Percentiles rank a stretch among this genome's conserved stretches.
These are phyloP conservation scores for Cladobotryum mycophilum DNA, from an alignment of 2,329 filamentous ascomycete genomes.

Conservation along the genomic window DNA sequence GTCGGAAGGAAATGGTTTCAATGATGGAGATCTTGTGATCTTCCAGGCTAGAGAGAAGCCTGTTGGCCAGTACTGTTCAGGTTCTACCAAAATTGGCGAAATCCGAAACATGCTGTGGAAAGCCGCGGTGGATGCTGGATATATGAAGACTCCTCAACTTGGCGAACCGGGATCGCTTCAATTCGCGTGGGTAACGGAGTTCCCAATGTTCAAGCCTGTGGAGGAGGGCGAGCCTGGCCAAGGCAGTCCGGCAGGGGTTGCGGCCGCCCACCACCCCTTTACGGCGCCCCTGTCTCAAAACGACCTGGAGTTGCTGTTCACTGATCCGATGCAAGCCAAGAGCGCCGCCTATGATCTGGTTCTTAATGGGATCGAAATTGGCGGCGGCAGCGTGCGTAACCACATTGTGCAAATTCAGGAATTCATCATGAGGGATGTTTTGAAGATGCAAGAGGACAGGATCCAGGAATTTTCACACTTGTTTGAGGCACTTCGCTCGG, in stretches of 20 bases:
- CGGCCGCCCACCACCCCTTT: conserved; percentile 91
- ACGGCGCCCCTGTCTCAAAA: conserved; percentile 69
- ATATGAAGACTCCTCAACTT: conserved; percentile 41
- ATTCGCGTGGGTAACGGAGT: conserved; percentile 83
- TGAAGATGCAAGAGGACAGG: conserved; percentile 67
- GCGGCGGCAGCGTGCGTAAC: conserved; percentile 88
- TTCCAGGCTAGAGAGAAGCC: conserved; percentile 68
- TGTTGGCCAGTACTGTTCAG: conserved; percentile 48
- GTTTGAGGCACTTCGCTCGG: conserved; percentile 71
- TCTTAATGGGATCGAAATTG: conserved; percentile 89
- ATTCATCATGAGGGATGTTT: conserved; percentile 74
- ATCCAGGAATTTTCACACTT: conserved; percentile 81
- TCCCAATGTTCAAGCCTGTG: conserved; percentile 83
- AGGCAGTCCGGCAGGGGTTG: conserved; percentile 72
- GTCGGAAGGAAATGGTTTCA: conserved; percentile 37
- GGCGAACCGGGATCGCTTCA: conserved; percentile 42
- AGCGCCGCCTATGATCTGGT: conserved; percentile 96
- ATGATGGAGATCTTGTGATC: conserved; percentile 67
- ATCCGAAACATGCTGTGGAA: conserved; percentile 66
- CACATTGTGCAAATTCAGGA: conserved; percentile 79
- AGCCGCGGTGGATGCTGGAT: conserved; percentile 55
- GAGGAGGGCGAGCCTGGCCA: conserved; percentile 64
- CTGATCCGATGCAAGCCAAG: conserved; percentile 62
- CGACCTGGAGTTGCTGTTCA: conserved; percentile 70
- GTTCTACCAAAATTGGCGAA: conserved; percentile 66